A percentile compares a stretch with the other conserved stretches of the same genome.
phyloP scores from a whole-genome alignment of 129 eudicot genomes.

The Kitagawia praeruptora region DNA sequence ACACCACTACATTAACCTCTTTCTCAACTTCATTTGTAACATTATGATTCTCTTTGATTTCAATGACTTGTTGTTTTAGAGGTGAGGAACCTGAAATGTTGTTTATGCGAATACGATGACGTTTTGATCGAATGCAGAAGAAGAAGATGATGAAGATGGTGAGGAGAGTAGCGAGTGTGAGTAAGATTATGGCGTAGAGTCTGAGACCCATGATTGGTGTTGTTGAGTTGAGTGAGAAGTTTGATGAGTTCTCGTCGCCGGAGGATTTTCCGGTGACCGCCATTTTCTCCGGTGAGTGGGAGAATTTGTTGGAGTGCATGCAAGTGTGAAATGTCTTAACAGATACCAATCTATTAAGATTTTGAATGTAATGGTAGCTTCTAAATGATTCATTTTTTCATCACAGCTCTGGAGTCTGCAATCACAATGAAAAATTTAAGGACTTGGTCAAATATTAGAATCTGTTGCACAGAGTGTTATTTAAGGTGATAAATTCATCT shows the following conservation, averaged over 20 bases:
- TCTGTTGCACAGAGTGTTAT: too few relatives aligned
- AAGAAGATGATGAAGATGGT: constrained; percentile 26
- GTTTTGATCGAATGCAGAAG: constrained; percentile 38
- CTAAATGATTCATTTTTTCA: too few relatives aligned
- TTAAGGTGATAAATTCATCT: too few relatives aligned
- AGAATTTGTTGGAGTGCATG: background rate
- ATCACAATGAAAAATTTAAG: too few relatives aligned
- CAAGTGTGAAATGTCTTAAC: background rate
- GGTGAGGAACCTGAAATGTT: constrained; percentile 50
- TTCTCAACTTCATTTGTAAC: constrained; percentile 13
- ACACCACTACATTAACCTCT: constrained; percentile 1
- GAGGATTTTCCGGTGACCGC: constrained; percentile 34
- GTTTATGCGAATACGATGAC: constrained; percentile 41
- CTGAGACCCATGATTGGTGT: constrained; percentile 58
- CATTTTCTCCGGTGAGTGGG: constrained; percentile 32
- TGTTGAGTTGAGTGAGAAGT: constrained; percentile 25
- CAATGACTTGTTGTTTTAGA: constrained; percentile 27
- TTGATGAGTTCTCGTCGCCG: constrained; percentile 9
- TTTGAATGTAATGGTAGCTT: too few relatives aligned
- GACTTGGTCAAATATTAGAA: too few relatives aligned
- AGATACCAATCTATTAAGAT: too few relatives aligned
- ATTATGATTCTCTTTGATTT: constrained; percentile 9
- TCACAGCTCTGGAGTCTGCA: too few relatives aligned
- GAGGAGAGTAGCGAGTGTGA: constrained; percentile 30
- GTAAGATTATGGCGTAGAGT: constrained; percentile 51